Evolutionary conservation across 768 basidiomycete species (phyloP).

Genomic region (Epithele typhae): DNA sequence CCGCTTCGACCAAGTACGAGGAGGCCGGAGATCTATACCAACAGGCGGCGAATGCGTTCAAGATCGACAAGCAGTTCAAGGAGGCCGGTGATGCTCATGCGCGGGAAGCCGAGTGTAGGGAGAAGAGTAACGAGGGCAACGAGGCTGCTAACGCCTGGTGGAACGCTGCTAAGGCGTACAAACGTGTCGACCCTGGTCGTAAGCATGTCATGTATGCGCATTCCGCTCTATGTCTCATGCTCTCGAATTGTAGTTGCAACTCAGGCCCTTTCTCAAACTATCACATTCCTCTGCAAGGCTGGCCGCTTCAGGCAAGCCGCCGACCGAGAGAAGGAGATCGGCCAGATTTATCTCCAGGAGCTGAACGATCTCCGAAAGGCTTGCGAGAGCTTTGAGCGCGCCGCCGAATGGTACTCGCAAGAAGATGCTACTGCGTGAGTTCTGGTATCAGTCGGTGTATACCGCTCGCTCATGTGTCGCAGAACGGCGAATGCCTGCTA

Average conservation of each 20-base stretch:
- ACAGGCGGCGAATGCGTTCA: constrained; percentile 91
- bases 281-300: constrained; percentile 72
- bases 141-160: constrained; percentile 99
- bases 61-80: constrained; percentile 87
- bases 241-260: constrained; percentile 75
- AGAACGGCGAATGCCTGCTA: constrained; percentile 95
- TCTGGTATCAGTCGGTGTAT: background rate
- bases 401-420: constrained; percentile 96
- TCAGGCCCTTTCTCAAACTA: constrained; percentile 79
- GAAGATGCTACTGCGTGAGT: constrained; percentile 95
- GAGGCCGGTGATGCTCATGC: constrained; percentile 91
- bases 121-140: constrained; percentile 80
- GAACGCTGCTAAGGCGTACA: constrained; percentile 97
- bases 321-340: constrained; percentile 97
- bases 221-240: background rate
- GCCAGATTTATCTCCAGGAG: constrained; percentile 87
- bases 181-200: constrained; percentile 84
- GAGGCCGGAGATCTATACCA: constrained; percentile 95
- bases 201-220: constrained; percentile 23
- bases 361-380: constrained; percentile 75
- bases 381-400: constrained; percentile 86
- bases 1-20: constrained; percentile 79
- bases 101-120: constrained; percentile 91
- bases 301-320: constrained; percentile 97
- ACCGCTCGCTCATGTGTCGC: constrained; percentile 1